phyloP scores from a whole-genome alignment of 331 rosid species.

The Rhamnella rubrinervis region DNA sequence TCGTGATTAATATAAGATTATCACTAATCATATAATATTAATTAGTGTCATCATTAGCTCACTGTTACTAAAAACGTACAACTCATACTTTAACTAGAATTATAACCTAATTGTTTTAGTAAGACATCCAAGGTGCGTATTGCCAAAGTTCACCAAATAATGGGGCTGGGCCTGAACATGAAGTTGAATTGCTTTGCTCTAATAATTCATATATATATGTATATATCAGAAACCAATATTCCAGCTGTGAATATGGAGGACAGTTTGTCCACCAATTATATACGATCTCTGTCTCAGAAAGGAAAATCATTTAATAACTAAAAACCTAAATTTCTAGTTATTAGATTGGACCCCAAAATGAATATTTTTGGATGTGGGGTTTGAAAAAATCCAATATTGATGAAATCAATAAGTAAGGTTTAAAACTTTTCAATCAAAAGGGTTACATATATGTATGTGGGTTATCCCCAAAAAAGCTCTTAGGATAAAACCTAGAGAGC shows the following conservation, averaged over 20 bases:
- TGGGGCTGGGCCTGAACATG: background rate
- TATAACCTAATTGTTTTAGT: background rate
- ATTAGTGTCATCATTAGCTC: background rate
- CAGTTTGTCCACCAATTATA: background rate
- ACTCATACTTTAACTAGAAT: background rate
- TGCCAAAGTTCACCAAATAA: no score
- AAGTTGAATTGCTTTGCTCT: background rate
- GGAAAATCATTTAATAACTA: slow-evolving; percentile 6
- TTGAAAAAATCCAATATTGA: no score
- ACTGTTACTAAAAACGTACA: background rate
- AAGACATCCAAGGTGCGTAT: background rate
- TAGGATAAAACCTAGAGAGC: slow-evolving; percentile 14
- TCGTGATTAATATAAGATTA: background rate
- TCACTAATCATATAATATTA: background rate
- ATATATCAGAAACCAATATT: slow-evolving; percentile 1
- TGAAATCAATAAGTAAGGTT: background rate
- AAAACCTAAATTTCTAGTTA: background rate
- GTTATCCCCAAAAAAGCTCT: background rate
- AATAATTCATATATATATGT: background rate
- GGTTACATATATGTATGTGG: background rate
- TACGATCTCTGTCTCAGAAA: slow-evolving; percentile 3
- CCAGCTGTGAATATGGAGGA: slow-evolving; percentile 19
- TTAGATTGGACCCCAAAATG: slow-evolving; percentile 5
- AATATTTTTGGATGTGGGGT: slow-evolving; percentile 11
- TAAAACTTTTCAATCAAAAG: slow-evolving; percentile 14